phyloP scores from a whole-genome alignment of 1,284 basidiomycete species.

The Singerocomus rubriflavus region DNA sequence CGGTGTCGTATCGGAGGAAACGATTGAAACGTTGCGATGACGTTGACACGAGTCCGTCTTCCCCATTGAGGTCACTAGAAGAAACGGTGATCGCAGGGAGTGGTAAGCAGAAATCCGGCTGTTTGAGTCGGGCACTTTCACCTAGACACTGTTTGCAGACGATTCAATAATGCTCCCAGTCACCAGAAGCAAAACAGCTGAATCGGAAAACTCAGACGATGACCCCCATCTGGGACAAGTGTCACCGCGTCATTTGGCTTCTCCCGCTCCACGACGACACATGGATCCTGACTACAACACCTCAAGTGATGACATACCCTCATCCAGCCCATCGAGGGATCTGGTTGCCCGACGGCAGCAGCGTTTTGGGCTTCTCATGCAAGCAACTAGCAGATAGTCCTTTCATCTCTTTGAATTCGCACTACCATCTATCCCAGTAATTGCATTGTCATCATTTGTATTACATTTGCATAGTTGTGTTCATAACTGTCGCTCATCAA shows the following conservation, averaged over 20 bases:
- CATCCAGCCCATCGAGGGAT: conserved; percentile 44
- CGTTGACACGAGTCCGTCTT: conserved; percentile 20
- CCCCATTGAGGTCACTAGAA: conserved; percentile 32
- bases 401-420: conserved; percentile 7
- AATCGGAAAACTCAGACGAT: conserved; percentile 49
- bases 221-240: conserved; percentile 59
- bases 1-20: conserved; percentile 14
- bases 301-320: conserved; percentile 44
- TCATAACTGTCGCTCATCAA: conserved; percentile 13
- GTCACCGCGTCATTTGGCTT: conserved; percentile 64
- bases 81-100: conserved; percentile 39
- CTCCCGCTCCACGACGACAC: conserved; percentile 49
- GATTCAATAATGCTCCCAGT: conserved; percentile 42
- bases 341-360: conserved; percentile 33
- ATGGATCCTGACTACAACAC: conserved; percentile 33
- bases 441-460: conserved; percentile 27
- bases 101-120: conserved; percentile 35
- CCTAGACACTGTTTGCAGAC: conserved; percentile 30
- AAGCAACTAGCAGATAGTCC: conserved; percentile 10
- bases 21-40: conserved; percentile 26
- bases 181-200: conserved; percentile 6
- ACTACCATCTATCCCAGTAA: conserved; percentile 19
- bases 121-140: not conserved
- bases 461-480: conserved; percentile 25
- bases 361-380: conserved; percentile 23